Evolutionary conservation across 139 green algal species (phyloP).

Genomic region (Mesotaenium endlicherianum): DNA sequence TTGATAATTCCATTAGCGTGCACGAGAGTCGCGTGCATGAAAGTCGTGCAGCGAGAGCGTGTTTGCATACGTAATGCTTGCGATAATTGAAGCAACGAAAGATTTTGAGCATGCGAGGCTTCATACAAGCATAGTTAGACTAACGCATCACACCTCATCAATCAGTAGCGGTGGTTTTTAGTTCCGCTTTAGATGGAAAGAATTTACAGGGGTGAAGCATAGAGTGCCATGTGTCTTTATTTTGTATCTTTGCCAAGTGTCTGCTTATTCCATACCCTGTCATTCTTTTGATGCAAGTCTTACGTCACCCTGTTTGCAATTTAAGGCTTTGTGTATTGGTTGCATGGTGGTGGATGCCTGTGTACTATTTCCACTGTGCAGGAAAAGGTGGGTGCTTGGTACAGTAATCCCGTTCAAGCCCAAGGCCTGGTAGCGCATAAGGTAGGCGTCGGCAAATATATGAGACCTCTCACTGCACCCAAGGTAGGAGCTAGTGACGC

Average conservation of each 20-base stretch:
- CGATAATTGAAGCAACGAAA: too few species aligned
- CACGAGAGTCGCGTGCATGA: too few species aligned
- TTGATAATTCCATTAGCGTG: too few species aligned
- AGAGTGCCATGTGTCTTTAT: neutral
- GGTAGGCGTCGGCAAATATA: slow-evolving; percentile 40
- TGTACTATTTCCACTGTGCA: neutral
- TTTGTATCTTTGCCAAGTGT: neutral
- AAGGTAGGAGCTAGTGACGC: neutral
- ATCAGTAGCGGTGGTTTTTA: too few species aligned
- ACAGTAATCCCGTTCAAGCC: slow-evolving; percentile 26
- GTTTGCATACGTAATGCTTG: too few species aligned
- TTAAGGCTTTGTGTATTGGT: neutral
- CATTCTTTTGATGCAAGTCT: neutral
- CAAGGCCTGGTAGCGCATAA: slow-evolving; percentile 10
- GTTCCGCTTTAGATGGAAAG: too few species aligned
- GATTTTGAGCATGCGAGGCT: too few species aligned
- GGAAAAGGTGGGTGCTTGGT: slow-evolving; percentile 32
- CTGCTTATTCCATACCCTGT: neutral
- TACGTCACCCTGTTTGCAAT: neutral
- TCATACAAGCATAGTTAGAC: too few species aligned
- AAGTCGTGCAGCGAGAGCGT: too few species aligned
- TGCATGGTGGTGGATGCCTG: neutral
- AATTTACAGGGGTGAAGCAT: neutral
- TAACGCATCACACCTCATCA: too few species aligned
- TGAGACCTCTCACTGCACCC: neutral